Percentiles rank a stretch among this genome's conserved stretches.
These are phyloP conservation scores for Phaffia australis DNA, from an alignment of 768 basidiomycete genomes.

Conservation along the genomic window DNA sequence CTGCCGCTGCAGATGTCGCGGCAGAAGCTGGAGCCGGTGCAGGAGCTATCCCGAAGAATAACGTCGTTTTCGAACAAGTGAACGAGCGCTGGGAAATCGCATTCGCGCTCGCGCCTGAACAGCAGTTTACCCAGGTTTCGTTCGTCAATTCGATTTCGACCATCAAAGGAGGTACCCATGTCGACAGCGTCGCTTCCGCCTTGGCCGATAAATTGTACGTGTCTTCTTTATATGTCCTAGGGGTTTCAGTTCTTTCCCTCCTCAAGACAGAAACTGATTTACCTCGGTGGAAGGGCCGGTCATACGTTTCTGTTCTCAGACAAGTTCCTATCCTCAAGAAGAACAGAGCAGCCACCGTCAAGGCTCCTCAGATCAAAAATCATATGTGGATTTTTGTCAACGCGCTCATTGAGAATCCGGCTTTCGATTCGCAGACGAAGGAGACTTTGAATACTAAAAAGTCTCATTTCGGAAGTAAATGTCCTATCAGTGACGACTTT, in stretches of 20 bases:
- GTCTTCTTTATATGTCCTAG: neutral
- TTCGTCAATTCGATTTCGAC: conserved; percentile 98
- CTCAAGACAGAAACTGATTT: neutral
- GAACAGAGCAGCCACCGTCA: conserved; percentile 93
- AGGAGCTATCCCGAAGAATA: conserved; percentile 62
- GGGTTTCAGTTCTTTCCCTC: neutral
- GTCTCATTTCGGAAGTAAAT: conserved; percentile 83
- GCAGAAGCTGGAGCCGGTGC: conserved; percentile 51
- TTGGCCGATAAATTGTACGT: conserved; percentile 63
- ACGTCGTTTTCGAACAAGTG: conserved; percentile 69
- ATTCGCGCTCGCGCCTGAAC: conserved; percentile 77
- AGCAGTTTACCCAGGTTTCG: conserved; percentile 82
- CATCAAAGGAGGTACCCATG: conserved; percentile 91
- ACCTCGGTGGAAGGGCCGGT: neutral
- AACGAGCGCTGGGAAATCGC: conserved; percentile 85
- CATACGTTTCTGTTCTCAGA: conserved; percentile 21
- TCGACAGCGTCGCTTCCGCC: conserved; percentile 71
- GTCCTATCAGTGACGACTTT: conserved; percentile 75
- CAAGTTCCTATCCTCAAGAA: conserved; percentile 80
- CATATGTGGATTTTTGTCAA: conserved; percentile 99
- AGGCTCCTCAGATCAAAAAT: conserved; percentile 84
- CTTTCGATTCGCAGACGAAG: conserved; percentile 98
- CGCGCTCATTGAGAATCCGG: conserved; percentile 88
- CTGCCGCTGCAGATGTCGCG: conserved; percentile 56
- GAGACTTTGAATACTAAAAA: conserved; percentile 78